Evolutionary conservation across 2,329 filamentous ascomycete species (phyloP), one percentile per base, ranked within the genome.

Genomic region (Harringtonia lauricola): DNA sequence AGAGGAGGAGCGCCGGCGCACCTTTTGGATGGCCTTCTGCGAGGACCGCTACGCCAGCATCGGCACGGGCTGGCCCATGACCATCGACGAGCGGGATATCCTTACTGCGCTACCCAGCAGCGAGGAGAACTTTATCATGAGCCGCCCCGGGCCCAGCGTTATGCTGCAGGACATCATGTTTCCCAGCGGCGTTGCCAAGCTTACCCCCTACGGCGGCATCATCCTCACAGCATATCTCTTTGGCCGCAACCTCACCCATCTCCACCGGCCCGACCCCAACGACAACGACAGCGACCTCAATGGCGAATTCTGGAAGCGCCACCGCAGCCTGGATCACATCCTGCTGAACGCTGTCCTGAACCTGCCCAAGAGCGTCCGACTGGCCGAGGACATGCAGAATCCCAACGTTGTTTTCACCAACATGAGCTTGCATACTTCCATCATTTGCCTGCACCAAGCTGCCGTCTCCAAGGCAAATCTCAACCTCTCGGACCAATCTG

Each of bases 391-490:
- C 1, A 65, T 95, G 29, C 66, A 71, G 15, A 83, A 89, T 55
- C 75, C 88, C 4, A 96, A 95, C 51, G 79, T 90, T 43, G 79
- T 96, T 5, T 96, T 95, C 59, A 79, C 85, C 45, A 96, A 96
- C 55, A 95, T 98, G 87, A 88, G 86, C 57, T 87, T 98, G 28
- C 89, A 96, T 59, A 95, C 92, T 0, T 94, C 89, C 1, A 88
- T 87, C 2, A 96, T 98, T 43, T 96, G 90, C 60, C 68, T 98
- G n/a, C 92, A 98, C 57, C 92, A 98, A 64, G 92, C 90, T 3
- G 92, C 92, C 22, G 96, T 98, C 18, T 95, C 90, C 72, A 96
- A 95, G 59, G 88, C 89, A 55, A 92, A 88, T 64, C 83, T 95
- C 61, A 76, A 79, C 42, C 67, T 95, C 48, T 67, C 74, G 1